Conservation (phyloP, 345 rosid genomes). For the Ailanthus altissimus region DNA sequence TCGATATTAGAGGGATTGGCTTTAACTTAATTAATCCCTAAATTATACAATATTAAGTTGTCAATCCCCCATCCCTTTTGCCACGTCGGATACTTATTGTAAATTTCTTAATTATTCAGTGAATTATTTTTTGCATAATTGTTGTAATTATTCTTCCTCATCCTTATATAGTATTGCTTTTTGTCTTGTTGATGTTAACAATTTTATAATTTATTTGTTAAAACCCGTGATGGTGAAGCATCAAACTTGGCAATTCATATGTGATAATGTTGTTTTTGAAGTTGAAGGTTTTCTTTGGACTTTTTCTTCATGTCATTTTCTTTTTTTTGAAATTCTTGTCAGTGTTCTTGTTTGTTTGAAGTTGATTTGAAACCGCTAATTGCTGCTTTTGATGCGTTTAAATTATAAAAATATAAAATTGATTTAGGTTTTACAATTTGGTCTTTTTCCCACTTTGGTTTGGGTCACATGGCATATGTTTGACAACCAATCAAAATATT, state of each 20-base stretch:
- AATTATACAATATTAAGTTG: neutral
- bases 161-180: too few species aligned
- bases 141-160: too few species aligned
- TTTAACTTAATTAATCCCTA: slow-evolving; percentile 9
- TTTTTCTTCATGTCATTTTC: too few species aligned
- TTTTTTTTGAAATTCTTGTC: neutral
- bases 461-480: slow-evolving; percentile 27
- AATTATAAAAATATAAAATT: neutral
- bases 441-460: neutral
- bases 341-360: neutral
- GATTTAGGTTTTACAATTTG: neutral
- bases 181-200: too few species aligned
- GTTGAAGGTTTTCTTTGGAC: too few species aligned
- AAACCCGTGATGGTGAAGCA: too few species aligned
- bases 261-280: too few species aligned
- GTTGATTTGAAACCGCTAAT: neutral
- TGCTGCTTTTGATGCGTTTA: slow-evolving; percentile 10
- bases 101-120: slow-evolving; percentile 16
- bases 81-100: slow-evolving; percentile 7
- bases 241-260: too few species aligned
- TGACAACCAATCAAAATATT: neutral
- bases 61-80: neutral
- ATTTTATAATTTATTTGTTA: too few species aligned
- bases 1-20: neutral
- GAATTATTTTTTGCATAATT: neutral